Percentiles rank a stretch among this genome's conserved stretches.
Conservation (phyloP, 2,329 filamentous ascomycete genomes). For the Pseudopyrenochaeta lycopersici region DNA sequence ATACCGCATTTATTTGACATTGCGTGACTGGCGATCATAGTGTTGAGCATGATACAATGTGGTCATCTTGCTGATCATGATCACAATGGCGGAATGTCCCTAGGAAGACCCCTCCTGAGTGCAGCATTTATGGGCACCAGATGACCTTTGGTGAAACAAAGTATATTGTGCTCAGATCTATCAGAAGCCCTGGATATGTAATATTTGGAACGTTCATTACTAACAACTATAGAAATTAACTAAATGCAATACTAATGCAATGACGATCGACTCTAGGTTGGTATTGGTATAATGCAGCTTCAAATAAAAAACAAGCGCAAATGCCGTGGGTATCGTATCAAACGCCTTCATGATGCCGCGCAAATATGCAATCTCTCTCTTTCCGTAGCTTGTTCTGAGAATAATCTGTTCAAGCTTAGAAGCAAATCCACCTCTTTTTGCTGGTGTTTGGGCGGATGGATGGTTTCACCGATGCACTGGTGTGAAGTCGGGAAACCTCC, state of each 20-base stretch:
- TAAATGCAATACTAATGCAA: background rate
- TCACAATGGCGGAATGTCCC: no score
- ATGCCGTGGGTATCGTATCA: slow-evolving; percentile 43
- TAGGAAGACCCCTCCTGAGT: no score
- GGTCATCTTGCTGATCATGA: no score
- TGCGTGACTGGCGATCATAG: no score
- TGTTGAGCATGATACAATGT: no score
- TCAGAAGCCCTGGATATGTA: no score
- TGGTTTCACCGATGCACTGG: slow-evolving; percentile 17
- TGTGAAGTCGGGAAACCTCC: slow-evolving; percentile 19
- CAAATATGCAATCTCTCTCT: slow-evolving; percentile 25
- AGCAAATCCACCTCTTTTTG: slow-evolving; percentile 39
- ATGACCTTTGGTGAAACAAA: no score
- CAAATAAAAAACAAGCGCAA: slow-evolving; percentile 26
- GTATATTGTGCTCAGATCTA: no score
- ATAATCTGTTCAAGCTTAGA: slow-evolving; percentile 13
- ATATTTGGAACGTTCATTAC: no score
- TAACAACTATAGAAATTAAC: no score
- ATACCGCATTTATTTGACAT: no score
- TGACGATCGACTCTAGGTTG: background rate
- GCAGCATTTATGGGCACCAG: no score
- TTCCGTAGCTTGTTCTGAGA: background rate
- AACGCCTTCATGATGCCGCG: slow-evolving; percentile 30
- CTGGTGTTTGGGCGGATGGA: slow-evolving; percentile 1
- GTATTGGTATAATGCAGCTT: slow-evolving; percentile 23